Percentiles rank a stretch among this genome's conserved stretches.
Evolutionary conservation across 208 protist genomes (phyloP).

Genomic region (Acanthamoeba polyphaga): DNA sequence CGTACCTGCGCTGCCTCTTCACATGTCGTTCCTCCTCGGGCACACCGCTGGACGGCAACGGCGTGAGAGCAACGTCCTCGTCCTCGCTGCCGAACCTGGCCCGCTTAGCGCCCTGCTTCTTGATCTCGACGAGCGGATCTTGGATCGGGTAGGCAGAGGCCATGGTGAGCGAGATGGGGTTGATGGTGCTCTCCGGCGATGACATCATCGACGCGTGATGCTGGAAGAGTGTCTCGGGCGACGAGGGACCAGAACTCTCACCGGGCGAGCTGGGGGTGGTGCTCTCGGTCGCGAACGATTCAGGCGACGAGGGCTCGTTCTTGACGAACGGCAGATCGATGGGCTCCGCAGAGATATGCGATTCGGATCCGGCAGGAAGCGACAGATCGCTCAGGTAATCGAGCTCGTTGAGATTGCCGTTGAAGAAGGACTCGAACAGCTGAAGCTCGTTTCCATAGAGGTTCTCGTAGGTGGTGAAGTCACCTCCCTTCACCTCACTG

Average conservation of each 20-base stretch:
- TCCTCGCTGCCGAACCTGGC: not conserved
- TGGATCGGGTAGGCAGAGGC: not conserved
- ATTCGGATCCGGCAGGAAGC: not conserved
- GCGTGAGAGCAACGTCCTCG: not conserved
- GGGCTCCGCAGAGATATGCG: not conserved
- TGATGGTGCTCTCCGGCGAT: constrained; percentile 5
- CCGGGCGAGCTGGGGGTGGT: constrained; percentile 4
- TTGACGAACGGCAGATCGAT: constrained; percentile 15
- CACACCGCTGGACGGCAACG: not conserved
- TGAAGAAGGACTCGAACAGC: constrained; percentile 56
- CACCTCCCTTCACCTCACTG: not conserved
- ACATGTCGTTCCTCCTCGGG: constrained; percentile 9
- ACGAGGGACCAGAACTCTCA: constrained; percentile 24
- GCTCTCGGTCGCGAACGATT: not conserved
- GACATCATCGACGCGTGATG: not conserved
- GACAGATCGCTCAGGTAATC: constrained; percentile 29
- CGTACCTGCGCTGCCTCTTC: constrained; percentile 46
- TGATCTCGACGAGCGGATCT: not conserved
- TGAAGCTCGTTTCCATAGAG: constrained; percentile 14
- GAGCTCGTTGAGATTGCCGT: constrained; percentile 50
- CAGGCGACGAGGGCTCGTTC: constrained; percentile 22
- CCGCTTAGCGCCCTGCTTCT: not conserved
- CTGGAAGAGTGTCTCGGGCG: constrained; percentile 6
- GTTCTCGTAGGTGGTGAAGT: constrained; percentile 22
- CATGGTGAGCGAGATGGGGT: not conserved